Evolutionary conservation across 164 flowering plant species (phyloP).

Genomic region (Pachysandra terminalis): DNA sequence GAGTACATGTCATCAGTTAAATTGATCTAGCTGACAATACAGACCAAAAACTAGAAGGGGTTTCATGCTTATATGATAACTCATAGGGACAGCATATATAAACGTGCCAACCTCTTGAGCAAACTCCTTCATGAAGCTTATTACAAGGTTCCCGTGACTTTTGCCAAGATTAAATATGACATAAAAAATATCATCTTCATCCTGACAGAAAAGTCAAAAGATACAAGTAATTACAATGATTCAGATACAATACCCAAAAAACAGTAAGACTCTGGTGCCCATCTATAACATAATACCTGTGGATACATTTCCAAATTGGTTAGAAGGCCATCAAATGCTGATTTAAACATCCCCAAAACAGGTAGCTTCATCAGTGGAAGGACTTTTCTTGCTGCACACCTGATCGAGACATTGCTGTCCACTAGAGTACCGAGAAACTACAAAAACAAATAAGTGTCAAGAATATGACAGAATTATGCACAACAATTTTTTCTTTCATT

Average conservation of each 20-base stretch:
- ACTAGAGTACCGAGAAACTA: constrained; percentile 64
- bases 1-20: too few relatives aligned
- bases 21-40: too few relatives aligned
- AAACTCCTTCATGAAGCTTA: constrained; percentile 30
- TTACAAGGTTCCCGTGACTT: constrained; percentile 45
- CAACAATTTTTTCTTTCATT: too few relatives aligned
- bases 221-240: neutral
- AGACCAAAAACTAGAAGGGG: too few relatives aligned
- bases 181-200: constrained; percentile 62
- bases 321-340: constrained; percentile 44
- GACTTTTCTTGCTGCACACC: constrained; percentile 51
- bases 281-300: constrained; percentile 42
- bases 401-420: constrained; percentile 37
- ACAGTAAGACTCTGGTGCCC: neutral
- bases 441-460: neutral
- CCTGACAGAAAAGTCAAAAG: constrained; percentile 34
- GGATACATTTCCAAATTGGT: constrained; percentile 52
- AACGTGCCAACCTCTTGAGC: constrained; percentile 39
- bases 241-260: neutral
- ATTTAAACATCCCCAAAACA: constrained; percentile 37
- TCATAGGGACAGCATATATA: too few relatives aligned
- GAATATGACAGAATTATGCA: too few relatives aligned
- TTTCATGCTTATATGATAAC: too few relatives aligned
- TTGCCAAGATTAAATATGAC: constrained; percentile 50
- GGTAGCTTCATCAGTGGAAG: constrained; percentile 43